Evolutionary conservation across 2,329 filamentous ascomycete species (phyloP), one percentile per base, ranked within the genome.

Genomic region (Mariannaea sp.): DNA sequence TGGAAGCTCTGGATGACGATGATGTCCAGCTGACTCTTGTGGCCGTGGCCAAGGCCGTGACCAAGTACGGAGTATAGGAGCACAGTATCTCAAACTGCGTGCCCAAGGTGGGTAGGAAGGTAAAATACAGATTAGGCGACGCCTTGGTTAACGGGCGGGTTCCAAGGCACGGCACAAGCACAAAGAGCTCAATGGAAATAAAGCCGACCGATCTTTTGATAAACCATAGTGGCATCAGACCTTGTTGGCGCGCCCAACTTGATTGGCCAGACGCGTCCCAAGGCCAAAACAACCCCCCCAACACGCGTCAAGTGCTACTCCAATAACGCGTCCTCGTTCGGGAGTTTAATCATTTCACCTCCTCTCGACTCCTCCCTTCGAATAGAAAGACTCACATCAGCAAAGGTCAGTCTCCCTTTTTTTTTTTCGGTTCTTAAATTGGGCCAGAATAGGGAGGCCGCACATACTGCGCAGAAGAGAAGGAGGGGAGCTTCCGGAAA

Each of bases 181-280:
- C n/a, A n/a, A n/a, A n/a, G n/a, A n/a, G n/a, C n/a, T n/a, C n/a
- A n/a, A n/a, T n/a, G n/a, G n/a, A n/a, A n/a, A n/a, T n/a, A n/a
- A n/a, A n/a, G n/a, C n/a, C n/a, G n/a, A n/a, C n/a, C n/a, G n/a
- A n/a, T n/a, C n/a, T n/a, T n/a, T n/a, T n/a, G n/a, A n/a, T n/a
- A n/a, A n/a, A n/a, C n/a, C n/a, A n/a, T n/a, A n/a, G n/a, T n/a
- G 48, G 43, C 43, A 36, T 53, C 50, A 43, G 43, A 43, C 36
- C 50, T 14, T 48, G 42, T n/a, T 20, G 20, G 17, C 27, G 29
- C 19, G 14, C 43, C 4, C 9, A 7, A 14, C 7, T 20, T 45
- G 52, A 55, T 55, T 55, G 52, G 52, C 27, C 35, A 46, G n/a
- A 42, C 41, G 35, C 52, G 46, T 24, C 40, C 22, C 51, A 20